Conservation (phyloP, 805 yeast genomes). For the Schwanniomyces vanrijiae region DNA sequence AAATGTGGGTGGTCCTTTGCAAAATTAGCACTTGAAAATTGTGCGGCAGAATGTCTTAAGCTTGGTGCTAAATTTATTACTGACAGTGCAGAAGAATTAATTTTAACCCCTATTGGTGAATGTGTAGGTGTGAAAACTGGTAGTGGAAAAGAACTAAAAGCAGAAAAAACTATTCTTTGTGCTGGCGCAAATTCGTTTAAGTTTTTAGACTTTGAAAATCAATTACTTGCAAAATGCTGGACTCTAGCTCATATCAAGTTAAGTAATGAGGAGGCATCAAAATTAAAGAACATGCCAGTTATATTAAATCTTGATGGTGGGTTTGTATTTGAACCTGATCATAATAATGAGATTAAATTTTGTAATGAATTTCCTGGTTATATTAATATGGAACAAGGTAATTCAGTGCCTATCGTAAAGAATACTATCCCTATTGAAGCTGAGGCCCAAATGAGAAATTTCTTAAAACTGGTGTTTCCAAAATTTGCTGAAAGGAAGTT, state of each 20-base stretch:
- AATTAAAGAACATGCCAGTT: constrained; percentile 38
- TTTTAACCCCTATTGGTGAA: constrained; percentile 10
- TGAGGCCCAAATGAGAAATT: constrained; percentile 19
- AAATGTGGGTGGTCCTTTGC: constrained; percentile 9
- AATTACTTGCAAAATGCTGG: constrained; percentile 39
- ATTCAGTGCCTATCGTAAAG: constrained; percentile 31
- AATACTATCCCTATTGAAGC: constrained; percentile 34
- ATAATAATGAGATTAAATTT: constrained; percentile 4
- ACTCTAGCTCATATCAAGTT: constrained; percentile 37
- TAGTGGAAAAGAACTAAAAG: constrained; percentile 25
- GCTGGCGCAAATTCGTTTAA: constrained; percentile 39
- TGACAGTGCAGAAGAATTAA: constrained; percentile 20
- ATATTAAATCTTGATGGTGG: constrained; percentile 43
- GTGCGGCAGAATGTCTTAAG: constrained; percentile 22
- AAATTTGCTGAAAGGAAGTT: constrained; percentile 31
- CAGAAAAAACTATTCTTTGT: constrained; percentile 32
- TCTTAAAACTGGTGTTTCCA: constrained; percentile 36
- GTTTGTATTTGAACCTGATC: constrained; percentile 43
- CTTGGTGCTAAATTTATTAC: constrained; percentile 31
- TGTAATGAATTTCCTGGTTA: constrained; percentile 6
- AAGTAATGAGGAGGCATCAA: constrained; percentile 31
- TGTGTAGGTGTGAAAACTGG: constrained; percentile 24
- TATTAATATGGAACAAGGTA: constrained; percentile 5
- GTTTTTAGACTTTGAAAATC: constrained; percentile 24
- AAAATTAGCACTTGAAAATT: constrained; percentile 3